Base-by-base conservation (phyloP, 2,329 filamentous ascomycete species). In the Boeremia exigua region DNA sequence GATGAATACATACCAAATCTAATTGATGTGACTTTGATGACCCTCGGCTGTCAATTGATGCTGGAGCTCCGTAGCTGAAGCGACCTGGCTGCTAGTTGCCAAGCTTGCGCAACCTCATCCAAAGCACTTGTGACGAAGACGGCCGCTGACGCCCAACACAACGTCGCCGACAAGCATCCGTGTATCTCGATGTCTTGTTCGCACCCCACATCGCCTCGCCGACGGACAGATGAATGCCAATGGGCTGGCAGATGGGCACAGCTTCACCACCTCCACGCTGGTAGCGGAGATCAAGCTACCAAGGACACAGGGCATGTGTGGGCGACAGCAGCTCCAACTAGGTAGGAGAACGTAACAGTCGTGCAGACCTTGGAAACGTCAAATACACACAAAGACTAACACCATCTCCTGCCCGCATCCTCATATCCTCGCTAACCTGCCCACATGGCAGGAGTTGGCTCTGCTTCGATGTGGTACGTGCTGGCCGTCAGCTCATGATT, bases 61-160 rank as follows among this genome's bases (percentile, higher is more conserved):
- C 52, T 60, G 49, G 56, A 64, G 56, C 60, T 61, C 33, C 48
- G 42, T 36, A 15, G 43, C 42, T 65, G 58, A 56, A 64, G 62
- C 54, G 60, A 68, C 52, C 59, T 67, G 62, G 57, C 59, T 64
- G 54, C 54, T 38, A 34, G 30, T 43, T 58, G 71, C 71, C 71
- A 74, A 74, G 71, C 66, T 48, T 44, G 33, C 44, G 50, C 62
- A 64, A 73, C 69, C 60, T 69, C 64, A 68, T 46, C 38, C 61
- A 54, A 51, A 36, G 48, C 37, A 56, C 52, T 29, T 34, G 5
- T 14, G 25, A 51, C 36, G 29, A 34, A n/a, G 15, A 42, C 17
- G 15, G 30, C 40, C 33, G 40, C 36, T 23, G 32, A 44, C 28
- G 39, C 53, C 15, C 54, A 48, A 48, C 58, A 48, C 51, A 54